Base-by-base conservation (phyloP, 192 early-diverging fungal genomes). In the Linnemannia hyalina region DNA sequence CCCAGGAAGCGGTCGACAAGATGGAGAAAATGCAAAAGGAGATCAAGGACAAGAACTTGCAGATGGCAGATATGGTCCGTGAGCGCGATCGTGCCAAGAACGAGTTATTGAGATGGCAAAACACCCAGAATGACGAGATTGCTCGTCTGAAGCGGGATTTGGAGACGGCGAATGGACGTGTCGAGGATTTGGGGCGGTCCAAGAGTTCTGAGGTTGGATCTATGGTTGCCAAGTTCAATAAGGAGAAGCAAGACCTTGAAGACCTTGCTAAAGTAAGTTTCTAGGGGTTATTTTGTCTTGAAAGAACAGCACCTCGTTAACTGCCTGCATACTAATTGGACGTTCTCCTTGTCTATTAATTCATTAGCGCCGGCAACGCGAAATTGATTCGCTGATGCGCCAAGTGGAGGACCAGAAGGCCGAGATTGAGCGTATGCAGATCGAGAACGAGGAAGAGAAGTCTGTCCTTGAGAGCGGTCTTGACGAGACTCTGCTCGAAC, bases 61-160 rank as follows among this genome's bases (percentile, higher is more conserved):
- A 74, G 70, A 87, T 80, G 81, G 85, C 96, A 10, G 96, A 98
- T 80, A 96, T 97, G 90, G 95, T 99, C 80, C 93, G 97, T 54
- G 96, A 98, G 88, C 93, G 96, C 76, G 96, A 97, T 89, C 93
- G 94, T 57, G 92, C 96, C 49, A 90, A 93, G 77, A 93, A 94
- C 42, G 95, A 98, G 65, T 88, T 96, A 13, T 92, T 95, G 74
- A 91, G 95, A 44, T 73, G 97, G 75, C 92, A 94, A 76, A 88
- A 93, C 80, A 92, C 92, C 74, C 96, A 96, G 82, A 93, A 94
- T 36, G 95, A 96, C 57, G 97, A 98, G 74, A 88, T 98, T 69
- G 89, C 90, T 29, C 92, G 96, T 6, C 91, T 97, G 44, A 93
- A 94, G n/a, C 89, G 93, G 38, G 96, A 98, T 52, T 85, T 98